phyloP scores from a whole-genome alignment of 2,329 filamentous ascomycete genomes.

The Massarina eburnea region DNA sequence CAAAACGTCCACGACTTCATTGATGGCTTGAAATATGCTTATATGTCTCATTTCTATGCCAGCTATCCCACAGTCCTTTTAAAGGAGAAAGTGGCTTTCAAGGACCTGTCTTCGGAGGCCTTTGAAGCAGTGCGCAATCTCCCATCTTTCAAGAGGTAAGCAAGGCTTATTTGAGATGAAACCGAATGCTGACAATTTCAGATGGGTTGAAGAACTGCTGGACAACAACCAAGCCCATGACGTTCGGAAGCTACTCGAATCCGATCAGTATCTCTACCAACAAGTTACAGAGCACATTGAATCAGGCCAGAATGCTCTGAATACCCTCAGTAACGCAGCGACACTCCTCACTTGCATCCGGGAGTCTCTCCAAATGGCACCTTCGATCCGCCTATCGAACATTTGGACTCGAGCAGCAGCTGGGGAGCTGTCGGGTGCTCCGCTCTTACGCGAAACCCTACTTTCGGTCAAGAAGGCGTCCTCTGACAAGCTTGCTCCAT shows the following conservation, averaged over 20 bases:
- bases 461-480: constrained; percentile 62
- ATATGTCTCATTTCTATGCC: constrained; percentile 84
- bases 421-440: constrained; percentile 56
- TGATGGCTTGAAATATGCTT: constrained; percentile 72
- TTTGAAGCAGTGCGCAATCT: constrained; percentile 68
- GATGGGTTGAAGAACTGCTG: constrained; percentile 44
- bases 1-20: constrained; percentile 74
- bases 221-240: constrained; percentile 41
- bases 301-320: constrained; percentile 45
- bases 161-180: not conserved
- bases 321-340: constrained; percentile 43
- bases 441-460: constrained; percentile 56
- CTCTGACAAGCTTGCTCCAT: constrained; percentile 53
- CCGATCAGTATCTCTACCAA: constrained; percentile 58
- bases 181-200: constrained; percentile 15
- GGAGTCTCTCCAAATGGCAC: constrained; percentile 38
- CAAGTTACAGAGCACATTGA: constrained; percentile 42
- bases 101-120: constrained; percentile 60
- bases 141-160: constrained; percentile 63
- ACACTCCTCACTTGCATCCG: constrained; percentile 42
- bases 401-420: constrained; percentile 65
- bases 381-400: constrained; percentile 42
- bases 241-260: constrained; percentile 60
- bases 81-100: constrained; percentile 35
- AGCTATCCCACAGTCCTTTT: constrained; percentile 71